These are phyloP conservation scores for Sporothrix mexicana DNA, from an alignment of 2,329 filamentous ascomycete species.

Conservation along the genomic window DNA sequence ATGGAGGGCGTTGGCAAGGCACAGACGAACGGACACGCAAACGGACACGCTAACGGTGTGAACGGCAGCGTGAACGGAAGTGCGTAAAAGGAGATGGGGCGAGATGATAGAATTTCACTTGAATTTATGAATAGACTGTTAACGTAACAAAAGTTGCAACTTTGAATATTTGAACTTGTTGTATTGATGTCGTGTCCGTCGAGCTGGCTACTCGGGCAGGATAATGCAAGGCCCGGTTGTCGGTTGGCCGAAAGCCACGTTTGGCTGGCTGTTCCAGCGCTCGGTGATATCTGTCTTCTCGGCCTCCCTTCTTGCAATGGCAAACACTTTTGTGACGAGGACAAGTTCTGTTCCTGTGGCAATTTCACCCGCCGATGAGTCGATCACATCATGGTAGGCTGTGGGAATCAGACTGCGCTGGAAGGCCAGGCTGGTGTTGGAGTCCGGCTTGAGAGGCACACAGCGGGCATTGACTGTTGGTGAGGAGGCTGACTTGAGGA, in stretches of 20 bases:
- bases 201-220: not conserved
- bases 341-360: conserved; percentile 23
- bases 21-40: too few species aligned
- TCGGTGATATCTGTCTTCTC: not conserved
- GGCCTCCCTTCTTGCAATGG: not conserved
- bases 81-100: too few species aligned
- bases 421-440: conserved; percentile 44
- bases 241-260: not conserved
- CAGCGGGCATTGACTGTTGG: conserved; percentile 13
- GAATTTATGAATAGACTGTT: too few species aligned
- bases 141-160: too few species aligned
- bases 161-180: too few species aligned
- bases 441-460: conserved; percentile 40
- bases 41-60: too few species aligned
- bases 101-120: too few species aligned
- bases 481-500: not conserved
- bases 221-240: not conserved
- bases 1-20: conserved; percentile 1
- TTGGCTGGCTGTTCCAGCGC: conserved; percentile 19
- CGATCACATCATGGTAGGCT: conserved; percentile 28
- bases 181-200: too few species aligned
- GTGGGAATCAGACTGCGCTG: conserved; percentile 42
- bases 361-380: not conserved
- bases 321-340: conserved; percentile 15
- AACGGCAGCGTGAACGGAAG: too few species aligned